These are phyloP conservation scores for Cornus kousa DNA, from an alignment of 148 eudicot species.

Conservation along the genomic window DNA sequence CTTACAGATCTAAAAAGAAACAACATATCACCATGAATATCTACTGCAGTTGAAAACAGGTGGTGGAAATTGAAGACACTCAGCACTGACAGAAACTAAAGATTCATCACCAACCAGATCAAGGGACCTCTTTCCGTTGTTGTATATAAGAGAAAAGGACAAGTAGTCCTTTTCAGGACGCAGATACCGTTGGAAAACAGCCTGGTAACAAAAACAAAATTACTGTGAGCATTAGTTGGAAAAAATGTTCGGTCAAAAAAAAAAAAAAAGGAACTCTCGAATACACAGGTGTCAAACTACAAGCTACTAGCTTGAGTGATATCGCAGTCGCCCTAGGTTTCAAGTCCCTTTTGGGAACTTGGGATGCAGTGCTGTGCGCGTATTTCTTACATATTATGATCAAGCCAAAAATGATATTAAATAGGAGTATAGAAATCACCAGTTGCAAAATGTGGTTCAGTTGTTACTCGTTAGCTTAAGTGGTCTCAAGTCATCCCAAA, in stretches of 20 bases:
- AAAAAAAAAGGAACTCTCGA: background rate
- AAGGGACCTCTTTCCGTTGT: conserved; percentile 84
- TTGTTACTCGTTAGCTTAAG: too few species aligned
- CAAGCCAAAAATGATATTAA: too few species aligned
- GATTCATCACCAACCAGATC: conserved; percentile 69
- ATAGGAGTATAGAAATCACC: too few species aligned
- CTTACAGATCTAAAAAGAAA: conserved; percentile 76
- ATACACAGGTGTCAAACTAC: too few species aligned
- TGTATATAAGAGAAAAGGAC: conserved; percentile 88
- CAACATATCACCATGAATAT: background rate
- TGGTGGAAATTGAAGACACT: background rate
- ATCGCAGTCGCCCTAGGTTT: too few species aligned
- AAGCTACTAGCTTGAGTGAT: too few species aligned
- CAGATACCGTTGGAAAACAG: conserved; percentile 83
- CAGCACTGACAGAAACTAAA: background rate
- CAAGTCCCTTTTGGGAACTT: too few species aligned
- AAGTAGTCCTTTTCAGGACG: conserved; percentile 90
- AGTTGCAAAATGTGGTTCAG: background rate
- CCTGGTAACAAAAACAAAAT: conserved; percentile 33
- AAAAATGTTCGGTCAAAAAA: background rate
- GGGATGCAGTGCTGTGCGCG: too few species aligned
- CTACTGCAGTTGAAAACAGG: background rate
- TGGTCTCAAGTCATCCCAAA: too few species aligned
- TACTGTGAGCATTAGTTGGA: background rate
- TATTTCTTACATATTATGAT: too few species aligned